Base-by-base conservation (phyloP, 2,329 filamentous ascomycete species). In the Xylariaceae sp. region DNA sequence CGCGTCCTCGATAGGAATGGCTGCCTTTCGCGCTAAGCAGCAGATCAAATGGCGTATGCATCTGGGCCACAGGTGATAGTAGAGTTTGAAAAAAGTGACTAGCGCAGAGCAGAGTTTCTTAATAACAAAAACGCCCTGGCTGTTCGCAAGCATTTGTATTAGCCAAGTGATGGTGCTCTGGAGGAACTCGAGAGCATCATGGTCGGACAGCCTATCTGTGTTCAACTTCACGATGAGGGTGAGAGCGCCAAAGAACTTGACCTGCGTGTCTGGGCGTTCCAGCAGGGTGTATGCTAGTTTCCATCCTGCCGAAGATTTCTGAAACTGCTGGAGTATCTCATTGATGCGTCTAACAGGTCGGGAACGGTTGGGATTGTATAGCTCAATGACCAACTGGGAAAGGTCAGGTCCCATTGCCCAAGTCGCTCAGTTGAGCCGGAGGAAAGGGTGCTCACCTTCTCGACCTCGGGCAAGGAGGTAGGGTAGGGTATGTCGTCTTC, bases 211-310 rank as follows among this genome's bases (percentile, higher is more conserved):
- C 12, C 70, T 68, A 39, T 92, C 87, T n/a, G 82, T 83, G 59
- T 97, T 96, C 42, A 97, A 77, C 65, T 97, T 98, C 53, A 97
- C 80, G 35, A 88, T 94, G 50, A 96, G 83, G 0, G 90, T 97
- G 43, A 96, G 72, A 19, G 89, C 90, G 11, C 88, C 92, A 59
- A 94, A 95, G 64, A 97, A 97, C 48, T 85, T 83, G 50, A 92
- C 78, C 53, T 89, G 83, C 44, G 84, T 76, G 50, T 86, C 80
- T 15, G 75, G 67, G 44, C 78, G 79, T 35, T 69, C 69, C 9
- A 96, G 68, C 11, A 97, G 70, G 36, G 78, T 77, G 55, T 90
- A 81, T 14, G 88, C 88, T 31, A 96, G 73, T 40, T 84, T 74
- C 92, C 92, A 98, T 38, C 88, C 90, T 54, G 86, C 73, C 2